phyloP scores from a whole-genome alignment of 1,284 basidiomycete genomes.

The Fistulina hepatica region DNA sequence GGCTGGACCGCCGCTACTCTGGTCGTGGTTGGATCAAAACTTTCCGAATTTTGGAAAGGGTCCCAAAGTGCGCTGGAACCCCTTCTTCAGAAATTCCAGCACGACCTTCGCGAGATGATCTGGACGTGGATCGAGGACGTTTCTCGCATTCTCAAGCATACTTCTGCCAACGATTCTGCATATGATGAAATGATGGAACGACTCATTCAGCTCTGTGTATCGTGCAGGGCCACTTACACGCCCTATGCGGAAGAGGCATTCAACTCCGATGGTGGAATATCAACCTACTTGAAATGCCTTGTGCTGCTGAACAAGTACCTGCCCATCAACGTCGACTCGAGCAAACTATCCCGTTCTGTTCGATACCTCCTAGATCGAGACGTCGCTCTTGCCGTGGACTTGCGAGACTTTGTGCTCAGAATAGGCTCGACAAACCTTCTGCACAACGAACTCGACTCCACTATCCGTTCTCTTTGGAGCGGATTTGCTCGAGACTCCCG shows the following conservation, averaged over 20 bases:
- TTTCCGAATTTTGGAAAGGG: constrained; percentile 2
- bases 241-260: constrained; percentile 17
- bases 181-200: constrained; percentile 17
- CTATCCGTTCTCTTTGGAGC: constrained; percentile 28
- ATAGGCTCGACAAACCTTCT: neutral
- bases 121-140: constrained; percentile 27
- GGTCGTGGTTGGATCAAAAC: constrained; percentile 3
- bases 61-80: neutral
- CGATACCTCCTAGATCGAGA: constrained; percentile 6
- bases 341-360: neutral
- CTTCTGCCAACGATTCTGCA: constrained; percentile 10
- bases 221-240: constrained; percentile 16
- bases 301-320: constrained; percentile 15
- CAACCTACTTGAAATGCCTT: constrained; percentile 25
- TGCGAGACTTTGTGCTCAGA: neutral
- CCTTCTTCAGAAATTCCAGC: neutral
- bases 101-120: constrained; percentile 17
- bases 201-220: neutral
- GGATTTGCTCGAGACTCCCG: constrained; percentile 13
- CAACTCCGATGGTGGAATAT: constrained; percentile 18
- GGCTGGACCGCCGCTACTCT: constrained; percentile 26
- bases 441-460: constrained; percentile 22
- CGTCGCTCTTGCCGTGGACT: neutral
- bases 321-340: neutral
- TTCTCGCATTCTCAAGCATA: constrained; percentile 17